Percentiles rank a stretch among this genome's conserved stretches.
Conservation (phyloP, 2,329 filamentous ascomycete species). For the Dryadomyces quercus-mongolicae region DNA sequence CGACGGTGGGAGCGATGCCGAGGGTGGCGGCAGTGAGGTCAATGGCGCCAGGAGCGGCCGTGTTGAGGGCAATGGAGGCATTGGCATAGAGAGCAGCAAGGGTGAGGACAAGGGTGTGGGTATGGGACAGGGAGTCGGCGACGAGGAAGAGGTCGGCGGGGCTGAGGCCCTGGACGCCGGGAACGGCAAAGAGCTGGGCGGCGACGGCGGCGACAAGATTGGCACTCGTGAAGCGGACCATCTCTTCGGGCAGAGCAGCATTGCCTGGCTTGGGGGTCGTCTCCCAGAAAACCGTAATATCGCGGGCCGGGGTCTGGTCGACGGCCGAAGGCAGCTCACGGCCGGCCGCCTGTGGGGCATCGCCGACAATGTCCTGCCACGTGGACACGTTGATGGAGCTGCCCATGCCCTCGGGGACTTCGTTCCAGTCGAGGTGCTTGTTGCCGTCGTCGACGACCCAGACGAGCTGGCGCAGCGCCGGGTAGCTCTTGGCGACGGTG, state of each 20-base stretch:
- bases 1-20: conserved; percentile 66
- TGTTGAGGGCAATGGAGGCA: conserved; percentile 76
- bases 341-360: conserved; percentile 46
- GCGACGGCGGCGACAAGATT: conserved; percentile 85
- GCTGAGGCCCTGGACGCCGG: conserved; percentile 59
- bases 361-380: conserved; percentile 81
- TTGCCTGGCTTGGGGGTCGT: conserved; percentile 17
- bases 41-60: conserved; percentile 62
- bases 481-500: conserved; percentile 50
- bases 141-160: conserved; percentile 73
- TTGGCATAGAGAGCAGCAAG: conserved; percentile 77
- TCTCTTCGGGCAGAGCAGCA: conserved; percentile 42
- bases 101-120: conserved; percentile 68
- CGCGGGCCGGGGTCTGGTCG: conserved; percentile 37
- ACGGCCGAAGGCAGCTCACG: conserved; percentile 53
- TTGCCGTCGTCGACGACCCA: conserved; percentile 91
- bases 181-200: conserved; percentile 64
- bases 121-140: conserved; percentile 66
- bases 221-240: conserved; percentile 68
- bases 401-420: conserved; percentile 66
- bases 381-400: conserved; percentile 71
- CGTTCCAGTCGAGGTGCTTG: conserved; percentile 90
- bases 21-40: conserved; percentile 63
- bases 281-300: conserved; percentile 57
- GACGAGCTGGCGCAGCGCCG: conserved; percentile 63